Base-by-base conservation (phyloP, 2,329 filamentous ascomycete species). In the Trichoderma oligosporum region DNA sequence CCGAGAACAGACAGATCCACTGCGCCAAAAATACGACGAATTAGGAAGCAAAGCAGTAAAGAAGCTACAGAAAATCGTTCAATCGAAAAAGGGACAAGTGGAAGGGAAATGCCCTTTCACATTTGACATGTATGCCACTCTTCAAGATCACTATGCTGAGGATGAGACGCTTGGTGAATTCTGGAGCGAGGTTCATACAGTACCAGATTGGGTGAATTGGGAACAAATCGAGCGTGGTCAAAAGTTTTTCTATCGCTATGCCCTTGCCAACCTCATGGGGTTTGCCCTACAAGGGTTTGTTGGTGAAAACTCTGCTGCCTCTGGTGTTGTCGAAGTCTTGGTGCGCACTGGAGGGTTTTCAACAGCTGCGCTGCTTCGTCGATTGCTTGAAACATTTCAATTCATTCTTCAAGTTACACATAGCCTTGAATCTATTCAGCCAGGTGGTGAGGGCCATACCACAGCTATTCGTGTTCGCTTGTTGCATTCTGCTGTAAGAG, bases 151-250 rank as follows among this genome's bases (percentile, higher is more conserved):
- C 14, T 42, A 59, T 8, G 0, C 16, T 1, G 4, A 56, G 7
- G 56, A 62, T n/a, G 48, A 51, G 3, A 76, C 78, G 47, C 73
- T 66, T 2, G 5, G 31, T 11, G 20, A 76, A 47, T 70, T 88
- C 5, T 87, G 84, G 84, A 67, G 70, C 2, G 74, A 86, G 61
- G 74, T 85, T 25, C 81, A 82, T 48, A 80, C 75, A 0, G 74
- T 87, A 3, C 85, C 85, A 0, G 74, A 77, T 0, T 87, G 84
- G 84, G 85, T 88, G 0, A 80, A 87, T 61, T 88, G 85, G 85
- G 78, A 75, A 1, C 84, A 87, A 64, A 82, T 88, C 24, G 73
- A 76, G 55, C 74, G 85, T 62, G 85, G 84, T 0, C 85, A 88
- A 64, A 79, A 84, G 14, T 68, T 73, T 59, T 71, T 87, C 82